A percentile compares a stretch with the other conserved stretches of the same genome.
phyloP scores from a whole-genome alignment of 2,329 filamentous ascomycete species.

The Pseudogymnoascus sp. region DNA sequence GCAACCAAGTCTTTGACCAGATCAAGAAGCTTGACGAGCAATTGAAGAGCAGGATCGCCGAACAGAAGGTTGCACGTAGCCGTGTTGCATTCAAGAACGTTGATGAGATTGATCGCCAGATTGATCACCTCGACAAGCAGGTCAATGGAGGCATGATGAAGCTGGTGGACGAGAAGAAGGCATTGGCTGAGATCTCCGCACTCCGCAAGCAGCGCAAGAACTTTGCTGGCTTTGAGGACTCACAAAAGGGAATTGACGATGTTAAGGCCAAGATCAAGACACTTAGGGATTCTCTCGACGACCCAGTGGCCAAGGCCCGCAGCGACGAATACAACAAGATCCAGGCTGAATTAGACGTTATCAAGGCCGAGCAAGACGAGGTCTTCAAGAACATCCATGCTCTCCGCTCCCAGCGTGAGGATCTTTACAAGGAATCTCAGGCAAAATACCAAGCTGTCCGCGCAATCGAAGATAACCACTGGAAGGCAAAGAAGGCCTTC shows the following conservation, averaged over 20 bases:
- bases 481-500: constrained; percentile 71
- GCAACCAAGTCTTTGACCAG: constrained; percentile 72
- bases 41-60: constrained; percentile 72
- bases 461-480: constrained; percentile 86
- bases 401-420: constrained; percentile 77
- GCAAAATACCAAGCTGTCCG: constrained; percentile 75
- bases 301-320: constrained; percentile 82
- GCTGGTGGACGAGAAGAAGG: constrained; percentile 95
- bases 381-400: constrained; percentile 80
- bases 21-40: constrained; percentile 88
- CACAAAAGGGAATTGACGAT: constrained; percentile 83
- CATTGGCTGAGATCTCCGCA: constrained; percentile 70
- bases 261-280: constrained; percentile 81
- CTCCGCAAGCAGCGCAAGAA: constrained; percentile 86
- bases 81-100: constrained; percentile 78
- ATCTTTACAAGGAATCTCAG: constrained; percentile 77
- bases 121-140: constrained; percentile 70
- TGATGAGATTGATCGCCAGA: constrained; percentile 81
- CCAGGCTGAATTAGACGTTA: constrained; percentile 76
- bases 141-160: constrained; percentile 89
- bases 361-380: constrained; percentile 88
- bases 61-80: constrained; percentile 78
- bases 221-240: constrained; percentile 75
- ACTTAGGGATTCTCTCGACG: constrained; percentile 80
- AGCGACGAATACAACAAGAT: constrained; percentile 79